A percentile compares a stretch with the other conserved stretches of the same genome.
Conservation (phyloP, 257 asterid species). For the Capsicum chinense region DNA sequence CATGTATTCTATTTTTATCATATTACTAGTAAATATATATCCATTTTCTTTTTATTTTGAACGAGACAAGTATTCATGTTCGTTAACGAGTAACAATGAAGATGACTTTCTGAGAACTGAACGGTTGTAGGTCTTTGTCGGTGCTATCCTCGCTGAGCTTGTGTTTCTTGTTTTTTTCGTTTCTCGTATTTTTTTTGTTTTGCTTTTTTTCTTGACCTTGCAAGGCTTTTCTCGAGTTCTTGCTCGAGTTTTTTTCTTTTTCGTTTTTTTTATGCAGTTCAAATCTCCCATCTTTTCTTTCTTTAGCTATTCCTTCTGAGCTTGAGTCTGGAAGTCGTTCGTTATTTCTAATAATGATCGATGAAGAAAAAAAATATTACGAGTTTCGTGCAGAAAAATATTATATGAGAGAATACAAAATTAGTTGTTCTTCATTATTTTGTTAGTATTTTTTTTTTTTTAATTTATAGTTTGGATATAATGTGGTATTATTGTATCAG, state of each 20-base stretch:
- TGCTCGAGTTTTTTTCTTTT: not conserved
- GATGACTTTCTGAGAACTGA: rapidly evolving
- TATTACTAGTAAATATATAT: too few species aligned
- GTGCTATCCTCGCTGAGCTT: slow-evolving; percentile 45
- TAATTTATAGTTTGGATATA: not conserved
- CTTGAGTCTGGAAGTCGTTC: not conserved
- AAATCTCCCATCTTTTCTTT: slow-evolving; percentile 34
- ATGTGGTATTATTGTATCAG: not conserved
- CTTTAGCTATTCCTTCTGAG: slow-evolving; percentile 46
- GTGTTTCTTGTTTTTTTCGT: not conserved
- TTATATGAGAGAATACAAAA: not conserved
- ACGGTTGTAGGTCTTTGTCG: rapidly evolving
- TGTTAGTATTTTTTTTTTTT: not conserved
- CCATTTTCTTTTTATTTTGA: not conserved
- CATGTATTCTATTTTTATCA: not conserved
- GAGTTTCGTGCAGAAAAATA: not conserved
- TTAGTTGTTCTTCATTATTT: not conserved
- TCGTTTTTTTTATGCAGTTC: not conserved
- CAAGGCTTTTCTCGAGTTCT: slow-evolving; percentile 34
- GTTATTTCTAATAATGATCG: not conserved
- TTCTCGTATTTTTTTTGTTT: rapidly evolving
- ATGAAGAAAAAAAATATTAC: not conserved
- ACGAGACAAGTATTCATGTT: not conserved
- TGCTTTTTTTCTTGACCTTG: slow-evolving; percentile 46
- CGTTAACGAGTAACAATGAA: not conserved